phyloP scores from a whole-genome alignment of 257 asterid species.

The Fraxinus excelsior region DNA sequence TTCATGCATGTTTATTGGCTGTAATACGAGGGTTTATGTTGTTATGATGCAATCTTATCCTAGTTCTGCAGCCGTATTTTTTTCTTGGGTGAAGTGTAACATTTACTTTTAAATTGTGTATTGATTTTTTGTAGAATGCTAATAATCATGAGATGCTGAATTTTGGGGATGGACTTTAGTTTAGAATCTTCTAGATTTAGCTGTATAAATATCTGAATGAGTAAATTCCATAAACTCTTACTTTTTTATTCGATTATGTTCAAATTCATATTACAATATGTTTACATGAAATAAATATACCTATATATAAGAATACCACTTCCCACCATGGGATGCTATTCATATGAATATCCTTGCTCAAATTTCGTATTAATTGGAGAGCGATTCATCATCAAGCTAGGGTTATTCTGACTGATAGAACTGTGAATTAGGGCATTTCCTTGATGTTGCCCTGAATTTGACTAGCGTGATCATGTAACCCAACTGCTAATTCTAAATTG shows the following conservation, averaged over 20 bases:
- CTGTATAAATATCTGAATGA: background rate
- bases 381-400: slow-evolving; percentile 2
- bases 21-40: background rate
- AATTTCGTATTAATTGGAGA: slow-evolving; percentile 4
- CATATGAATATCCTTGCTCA: background rate
- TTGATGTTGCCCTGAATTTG: slow-evolving; percentile 9
- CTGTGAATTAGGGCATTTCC: background rate
- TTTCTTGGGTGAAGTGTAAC: background rate
- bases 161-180: background rate
- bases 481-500: background rate
- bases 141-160: background rate
- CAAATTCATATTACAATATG: background rate
- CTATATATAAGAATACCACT: background rate
- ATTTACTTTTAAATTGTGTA: background rate
- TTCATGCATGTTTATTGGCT: background rate
- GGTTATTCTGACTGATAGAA: background rate
- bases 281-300: background rate
- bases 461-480: slow-evolving; percentile 13
- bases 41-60: background rate
- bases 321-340: background rate
- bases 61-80: background rate
- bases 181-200: background rate
- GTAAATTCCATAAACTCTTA: background rate
- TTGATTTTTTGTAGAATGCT: background rate
- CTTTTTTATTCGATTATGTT: background rate